Conservation (phyloP, 352 stramenopile species). For the Globisporangium uncinulatum region DNA sequence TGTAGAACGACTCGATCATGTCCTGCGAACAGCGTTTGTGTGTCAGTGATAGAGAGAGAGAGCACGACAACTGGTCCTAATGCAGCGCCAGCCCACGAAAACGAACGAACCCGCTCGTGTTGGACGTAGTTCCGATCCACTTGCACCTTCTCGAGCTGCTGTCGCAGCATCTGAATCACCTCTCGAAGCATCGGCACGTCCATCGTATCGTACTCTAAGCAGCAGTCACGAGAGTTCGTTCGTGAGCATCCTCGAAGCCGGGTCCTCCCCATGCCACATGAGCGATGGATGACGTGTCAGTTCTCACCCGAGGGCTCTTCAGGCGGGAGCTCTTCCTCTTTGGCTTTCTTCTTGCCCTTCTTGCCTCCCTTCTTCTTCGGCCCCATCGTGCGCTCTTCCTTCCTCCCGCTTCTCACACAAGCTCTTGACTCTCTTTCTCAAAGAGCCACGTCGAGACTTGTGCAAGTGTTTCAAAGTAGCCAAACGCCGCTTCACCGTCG, state of each 20-base stretch:
- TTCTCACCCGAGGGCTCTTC: constrained; percentile 67
- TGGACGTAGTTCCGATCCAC: constrained; percentile 94
- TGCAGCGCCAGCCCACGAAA: not conserved
- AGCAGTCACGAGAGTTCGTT: not conserved
- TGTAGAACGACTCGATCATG: constrained; percentile 94
- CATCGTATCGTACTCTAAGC: constrained; percentile 89
- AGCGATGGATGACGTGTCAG: not conserved
- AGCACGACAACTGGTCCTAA: not conserved
- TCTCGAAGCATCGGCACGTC: constrained; percentile 91
- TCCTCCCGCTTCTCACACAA: not conserved
- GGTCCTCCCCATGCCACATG: not conserved
- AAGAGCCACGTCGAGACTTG: no score
- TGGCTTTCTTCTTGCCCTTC: constrained; percentile 66
- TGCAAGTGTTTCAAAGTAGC: not conserved
- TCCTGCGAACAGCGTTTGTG: constrained; percentile 44
- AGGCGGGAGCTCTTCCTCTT: constrained; percentile 52
- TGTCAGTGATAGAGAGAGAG: not conserved
- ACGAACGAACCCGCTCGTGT: constrained; percentile 72
- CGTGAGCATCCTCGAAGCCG: no score
- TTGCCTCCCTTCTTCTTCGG: constrained; percentile 68
- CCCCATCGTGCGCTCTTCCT: constrained; percentile 24
- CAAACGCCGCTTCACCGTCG: no score
- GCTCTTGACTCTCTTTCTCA: not conserved
- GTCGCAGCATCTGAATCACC: constrained; percentile 89
- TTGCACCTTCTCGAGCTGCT: constrained; percentile 89